These are phyloP conservation scores for Alternaria consortialis DNA, from an alignment of 2,329 filamentous ascomycete species.

Conservation along the genomic window DNA sequence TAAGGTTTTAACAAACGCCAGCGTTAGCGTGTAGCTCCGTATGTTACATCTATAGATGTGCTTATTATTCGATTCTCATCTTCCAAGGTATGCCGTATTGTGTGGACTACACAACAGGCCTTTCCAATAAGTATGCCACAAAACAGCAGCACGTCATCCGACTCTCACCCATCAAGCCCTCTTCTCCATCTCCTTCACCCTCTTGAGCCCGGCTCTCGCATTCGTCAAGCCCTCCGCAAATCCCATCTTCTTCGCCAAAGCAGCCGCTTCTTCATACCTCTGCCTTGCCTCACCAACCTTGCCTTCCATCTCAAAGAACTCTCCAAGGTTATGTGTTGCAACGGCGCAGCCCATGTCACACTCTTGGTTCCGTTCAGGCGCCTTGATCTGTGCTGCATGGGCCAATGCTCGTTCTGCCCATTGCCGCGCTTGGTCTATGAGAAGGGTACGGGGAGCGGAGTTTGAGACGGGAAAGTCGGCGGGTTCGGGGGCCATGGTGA, in stretches of 20 bases:
- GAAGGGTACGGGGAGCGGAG: conserved; percentile 64
- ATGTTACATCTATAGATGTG: too few species aligned
- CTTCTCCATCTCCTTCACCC: conserved; percentile 41
- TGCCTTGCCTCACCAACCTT: conserved; percentile 70
- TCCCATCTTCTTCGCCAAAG: conserved; percentile 61
- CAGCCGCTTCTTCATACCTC: conserved; percentile 74
- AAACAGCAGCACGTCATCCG: too few species aligned
- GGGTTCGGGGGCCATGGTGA: conserved; percentile 45
- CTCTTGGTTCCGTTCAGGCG: conserved; percentile 74
- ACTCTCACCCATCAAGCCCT: neutral
- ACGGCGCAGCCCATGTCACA: conserved; percentile 86
- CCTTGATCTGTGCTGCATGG: conserved; percentile 70
- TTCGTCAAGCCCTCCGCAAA: conserved; percentile 58
- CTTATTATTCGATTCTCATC: too few species aligned
- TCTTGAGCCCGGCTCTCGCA: conserved; percentile 52
- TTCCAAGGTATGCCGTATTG: too few species aligned
- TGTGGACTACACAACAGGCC: too few species aligned
- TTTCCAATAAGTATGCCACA: too few species aligned
- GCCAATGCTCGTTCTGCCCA: conserved; percentile 83
- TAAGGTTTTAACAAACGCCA: too few species aligned
- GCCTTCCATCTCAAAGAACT: conserved; percentile 80
- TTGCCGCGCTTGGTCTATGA: conserved; percentile 73
- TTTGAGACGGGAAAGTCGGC: conserved; percentile 48
- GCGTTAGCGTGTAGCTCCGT: too few species aligned
- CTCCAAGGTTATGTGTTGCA: conserved; percentile 85